Conservation (phyloP, 139 green algal species). For the Micractinium sp. region DNA sequence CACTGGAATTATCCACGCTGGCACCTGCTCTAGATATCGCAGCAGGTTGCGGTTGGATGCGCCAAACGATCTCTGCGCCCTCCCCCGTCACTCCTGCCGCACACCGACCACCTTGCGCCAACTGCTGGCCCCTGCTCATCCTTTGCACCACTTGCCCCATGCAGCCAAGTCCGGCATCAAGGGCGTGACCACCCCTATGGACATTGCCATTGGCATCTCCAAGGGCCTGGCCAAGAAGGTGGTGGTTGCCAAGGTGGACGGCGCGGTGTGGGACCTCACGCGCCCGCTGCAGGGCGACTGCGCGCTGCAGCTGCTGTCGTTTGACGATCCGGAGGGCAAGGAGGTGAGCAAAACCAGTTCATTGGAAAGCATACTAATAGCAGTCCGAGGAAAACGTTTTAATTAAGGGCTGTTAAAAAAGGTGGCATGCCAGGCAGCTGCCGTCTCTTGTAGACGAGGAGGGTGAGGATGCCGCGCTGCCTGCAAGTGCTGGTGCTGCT, state of each 20-base stretch:
- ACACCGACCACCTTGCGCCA: no score
- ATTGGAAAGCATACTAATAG: no score
- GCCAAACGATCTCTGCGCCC: no score
- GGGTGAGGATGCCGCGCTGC: no score
- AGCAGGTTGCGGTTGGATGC: background rate
- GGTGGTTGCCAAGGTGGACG: conserved; percentile 88
- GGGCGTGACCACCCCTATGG: conserved; percentile 90
- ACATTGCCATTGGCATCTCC: conserved; percentile 89
- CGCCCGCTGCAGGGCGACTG: conserved; percentile 92
- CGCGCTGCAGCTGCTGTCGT: conserved; percentile 84
- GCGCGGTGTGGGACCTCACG: conserved; percentile 87
- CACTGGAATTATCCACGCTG: no score
- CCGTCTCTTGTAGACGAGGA: background rate
- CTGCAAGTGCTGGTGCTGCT: no score
- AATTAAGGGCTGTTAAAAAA: background rate
- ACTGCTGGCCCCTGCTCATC: background rate
- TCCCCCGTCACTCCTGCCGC: no score
- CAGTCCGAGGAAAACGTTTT: background rate
- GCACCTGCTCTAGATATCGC: no score
- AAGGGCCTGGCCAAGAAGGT: conserved; percentile 91
- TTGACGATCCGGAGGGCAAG: conserved; percentile 89
- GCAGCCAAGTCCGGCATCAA: conserved; percentile 76
- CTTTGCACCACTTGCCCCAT: background rate
- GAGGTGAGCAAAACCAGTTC: no score
- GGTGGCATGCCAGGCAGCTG: background rate